Percentiles rank a stretch among this genome's conserved stretches.
Conservation (phyloP, 2,329 filamentous ascomycete genomes). For the Monilinia fructigena region DNA sequence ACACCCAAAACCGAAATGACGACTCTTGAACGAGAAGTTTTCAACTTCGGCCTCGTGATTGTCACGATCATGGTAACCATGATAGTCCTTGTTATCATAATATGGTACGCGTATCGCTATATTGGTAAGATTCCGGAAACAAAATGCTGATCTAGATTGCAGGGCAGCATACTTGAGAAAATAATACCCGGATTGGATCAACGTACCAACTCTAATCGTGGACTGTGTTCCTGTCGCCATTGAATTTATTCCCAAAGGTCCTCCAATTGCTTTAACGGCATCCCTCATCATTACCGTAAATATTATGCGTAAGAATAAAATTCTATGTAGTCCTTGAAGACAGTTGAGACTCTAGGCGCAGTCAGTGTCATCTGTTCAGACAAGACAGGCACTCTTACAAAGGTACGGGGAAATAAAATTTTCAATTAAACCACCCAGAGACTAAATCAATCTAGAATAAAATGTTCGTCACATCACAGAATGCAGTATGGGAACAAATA, state of each 20-base stretch:
- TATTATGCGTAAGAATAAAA: conserved; percentile 71
- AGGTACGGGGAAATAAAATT: conserved; percentile 24
- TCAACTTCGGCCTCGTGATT: conserved; percentile 70
- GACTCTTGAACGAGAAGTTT: conserved; percentile 67
- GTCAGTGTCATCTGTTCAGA: conserved; percentile 74
- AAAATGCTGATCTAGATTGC: conserved; percentile 41
- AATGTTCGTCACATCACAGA: conserved; percentile 71
- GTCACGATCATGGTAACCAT: conserved; percentile 63
- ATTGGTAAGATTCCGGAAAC: too few species aligned
- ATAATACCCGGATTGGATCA: conserved; percentile 66
- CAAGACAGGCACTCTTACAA: conserved; percentile 69
- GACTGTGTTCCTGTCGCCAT: conserved; percentile 45
- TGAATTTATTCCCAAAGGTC: conserved; percentile 71
- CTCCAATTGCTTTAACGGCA: conserved; percentile 66
- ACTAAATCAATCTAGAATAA: conserved; percentile 50
- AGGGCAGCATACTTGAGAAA: conserved; percentile 68
- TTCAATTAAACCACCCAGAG: not conserved
- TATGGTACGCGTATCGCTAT: not conserved
- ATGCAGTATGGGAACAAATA: conserved; percentile 55
- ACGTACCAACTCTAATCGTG: conserved; percentile 69
- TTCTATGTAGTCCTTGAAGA: conserved; percentile 75
- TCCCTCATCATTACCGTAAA: conserved; percentile 73
- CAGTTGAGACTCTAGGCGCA: conserved; percentile 70
- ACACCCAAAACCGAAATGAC: conserved; percentile 65
- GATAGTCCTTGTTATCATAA: conserved; percentile 59